These are phyloP conservation scores for Furcasterigmium furcatum DNA, from an alignment of 2,329 filamentous ascomycete species.

Conservation along the genomic window DNA sequence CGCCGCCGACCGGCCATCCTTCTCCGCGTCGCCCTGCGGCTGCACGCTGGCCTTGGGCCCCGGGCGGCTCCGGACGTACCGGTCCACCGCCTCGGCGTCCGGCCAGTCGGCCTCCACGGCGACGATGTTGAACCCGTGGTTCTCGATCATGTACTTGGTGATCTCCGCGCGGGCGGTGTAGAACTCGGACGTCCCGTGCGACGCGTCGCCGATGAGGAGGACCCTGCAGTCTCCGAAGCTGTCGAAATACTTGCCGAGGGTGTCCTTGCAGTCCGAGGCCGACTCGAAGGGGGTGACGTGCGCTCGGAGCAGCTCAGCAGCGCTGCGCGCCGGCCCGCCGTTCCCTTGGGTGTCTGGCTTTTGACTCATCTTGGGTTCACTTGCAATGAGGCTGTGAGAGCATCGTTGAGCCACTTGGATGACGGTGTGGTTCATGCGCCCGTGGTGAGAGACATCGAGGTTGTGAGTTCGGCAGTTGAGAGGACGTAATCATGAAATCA, in stretches of 20 bases:
- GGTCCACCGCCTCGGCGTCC: constrained; percentile 46
- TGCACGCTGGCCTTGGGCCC: constrained; percentile 21
- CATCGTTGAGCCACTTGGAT: too few relatives aligned
- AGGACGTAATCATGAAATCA: too few relatives aligned
- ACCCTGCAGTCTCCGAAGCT: constrained; percentile 14
- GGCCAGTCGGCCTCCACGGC: constrained; percentile 53
- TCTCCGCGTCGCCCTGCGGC: constrained; percentile 16
- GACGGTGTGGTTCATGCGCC: too few relatives aligned
- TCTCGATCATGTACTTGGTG: constrained; percentile 43
- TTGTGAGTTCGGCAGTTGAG: too few relatives aligned
- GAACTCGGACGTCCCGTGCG: constrained; percentile 53
- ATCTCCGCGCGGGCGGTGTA: constrained; percentile 48
- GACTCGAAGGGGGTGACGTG: background rate
- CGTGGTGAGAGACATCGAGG: too few relatives aligned
- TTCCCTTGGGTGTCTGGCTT: background rate
- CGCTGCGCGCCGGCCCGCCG: too few relatives aligned
- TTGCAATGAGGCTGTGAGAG: too few relatives aligned
- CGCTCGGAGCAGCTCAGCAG: background rate
- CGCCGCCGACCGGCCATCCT: constrained; percentile 24
- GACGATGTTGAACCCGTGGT: constrained; percentile 48
- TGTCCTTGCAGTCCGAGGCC: background rate
- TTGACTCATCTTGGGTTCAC: too few relatives aligned
- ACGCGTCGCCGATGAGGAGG: constrained; percentile 22
- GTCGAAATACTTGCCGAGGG: constrained; percentile 8
- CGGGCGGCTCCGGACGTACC: constrained; percentile 43